Evolutionary conservation across 495 filamentous ascomycete species (phyloP).

Genomic region (Talaromyces trachyspermus): DNA sequence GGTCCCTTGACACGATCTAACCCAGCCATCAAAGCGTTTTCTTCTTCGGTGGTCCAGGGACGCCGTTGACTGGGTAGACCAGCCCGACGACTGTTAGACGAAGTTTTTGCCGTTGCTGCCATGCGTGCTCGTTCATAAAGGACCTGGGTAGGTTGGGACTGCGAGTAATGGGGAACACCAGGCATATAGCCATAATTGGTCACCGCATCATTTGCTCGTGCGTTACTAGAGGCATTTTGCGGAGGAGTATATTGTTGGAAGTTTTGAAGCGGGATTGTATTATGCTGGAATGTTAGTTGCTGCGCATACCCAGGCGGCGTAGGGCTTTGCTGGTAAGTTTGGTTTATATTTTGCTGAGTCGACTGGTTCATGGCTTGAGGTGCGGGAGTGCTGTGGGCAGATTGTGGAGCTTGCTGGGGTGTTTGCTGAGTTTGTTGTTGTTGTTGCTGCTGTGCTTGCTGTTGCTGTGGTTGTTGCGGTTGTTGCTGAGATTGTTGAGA

Average conservation of each 20-base stretch:
- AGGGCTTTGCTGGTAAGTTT: conserved; percentile 32
- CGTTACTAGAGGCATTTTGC: conserved; percentile 27
- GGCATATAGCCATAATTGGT: conserved; percentile 42
- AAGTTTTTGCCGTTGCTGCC: conserved; percentile 73
- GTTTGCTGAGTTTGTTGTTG: conserved; percentile 21
- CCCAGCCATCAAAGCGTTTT: conserved; percentile 86
- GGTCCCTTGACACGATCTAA: conserved; percentile 87
- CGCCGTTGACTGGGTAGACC: conserved; percentile 77
- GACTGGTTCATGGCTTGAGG: conserved; percentile 20
- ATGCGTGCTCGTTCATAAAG: conserved; percentile 77
- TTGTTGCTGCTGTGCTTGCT: conserved; percentile 17
- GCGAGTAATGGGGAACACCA: conserved; percentile 53
- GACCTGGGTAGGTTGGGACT: conserved; percentile 68
- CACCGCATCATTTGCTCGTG: conserved; percentile 25
- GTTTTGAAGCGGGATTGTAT: conserved; percentile 25
- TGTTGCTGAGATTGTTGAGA: conserved; percentile 33
- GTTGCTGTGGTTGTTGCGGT: conserved; percentile 18
- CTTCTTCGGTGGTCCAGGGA: conserved; percentile 86
- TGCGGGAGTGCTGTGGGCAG: conserved; percentile 16
- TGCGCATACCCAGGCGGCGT: conserved; percentile 35
- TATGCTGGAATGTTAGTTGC: conserved; percentile 35
- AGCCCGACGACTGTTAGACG: conserved; percentile 63
- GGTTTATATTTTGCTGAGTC: conserved; percentile 18
- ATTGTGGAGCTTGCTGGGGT: conserved; percentile 17
- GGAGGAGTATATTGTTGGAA: conserved; percentile 42